Base-by-base conservation (phyloP, 2,329 filamentous ascomycete species). In the Arthrinium phaeospermum region DNA sequence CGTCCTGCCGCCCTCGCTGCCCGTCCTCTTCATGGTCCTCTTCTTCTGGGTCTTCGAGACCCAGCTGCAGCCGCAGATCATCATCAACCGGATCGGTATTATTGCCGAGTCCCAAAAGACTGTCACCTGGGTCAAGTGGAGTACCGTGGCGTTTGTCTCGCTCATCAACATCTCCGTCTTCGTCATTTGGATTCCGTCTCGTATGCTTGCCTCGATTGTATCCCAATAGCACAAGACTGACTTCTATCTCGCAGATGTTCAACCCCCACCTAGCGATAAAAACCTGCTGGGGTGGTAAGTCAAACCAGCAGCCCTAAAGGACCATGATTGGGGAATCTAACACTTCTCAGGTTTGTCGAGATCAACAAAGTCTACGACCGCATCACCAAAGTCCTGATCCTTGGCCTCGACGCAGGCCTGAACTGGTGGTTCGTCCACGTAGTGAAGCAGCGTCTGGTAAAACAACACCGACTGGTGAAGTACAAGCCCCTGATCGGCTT, bases 331-430 rank as follows among this genome's bases (percentile, higher is more conserved):
- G 3, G 27, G 19, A 53, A 0, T 12, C 30, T 46, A 44, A 69
- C 46, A 10, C 3, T 22, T 19, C 7, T 3, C 1, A 82, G 79
- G 0, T 79, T 78, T 61, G 82, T 87, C 7, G 71, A 75, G 0
- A 80, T 89, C 71, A 89, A 89, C 74, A 77, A 82, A 0, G 78
- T 86, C 34, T 90, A 87, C 87, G 87, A 90, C 69, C 84, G 86
- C 34, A 79, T 83, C 37, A 86, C 87, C 19, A 90, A 90, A 73
- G 81, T 85, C 0, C 79, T 89, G 3, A 88, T 88, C 73, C 77
- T 88, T 3, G 68, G 87, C 1, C 81, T 89, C 8, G 87, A 90
- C 72, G 85, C 82, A 1, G 78, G 76, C 0, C 82, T 90, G n/a
- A 90, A 89, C 72, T 85, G 81, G 77, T 88, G 87, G 74, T 90